Evolutionary conservation across 176 grass and related monocot genomes (phyloP).

Genomic region (Carex kokanica): DNA sequence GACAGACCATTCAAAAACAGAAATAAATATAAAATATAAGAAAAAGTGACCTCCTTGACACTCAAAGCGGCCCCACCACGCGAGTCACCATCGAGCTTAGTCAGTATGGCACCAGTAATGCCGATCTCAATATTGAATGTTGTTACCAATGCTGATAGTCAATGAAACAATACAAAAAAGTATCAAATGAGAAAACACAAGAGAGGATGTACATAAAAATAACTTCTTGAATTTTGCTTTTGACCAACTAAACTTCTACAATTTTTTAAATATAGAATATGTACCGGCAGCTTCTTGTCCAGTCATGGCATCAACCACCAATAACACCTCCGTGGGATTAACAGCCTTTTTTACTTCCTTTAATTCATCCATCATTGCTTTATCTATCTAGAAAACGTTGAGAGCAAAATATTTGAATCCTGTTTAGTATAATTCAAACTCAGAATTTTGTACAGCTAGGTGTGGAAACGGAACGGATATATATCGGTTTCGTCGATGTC

Average conservation of each 20-base stretch:
- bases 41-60: constrained; percentile 73
- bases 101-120: constrained; percentile 97
- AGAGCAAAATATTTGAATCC: constrained; percentile 1
- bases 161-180: constrained; percentile 14
- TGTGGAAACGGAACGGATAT: no score
- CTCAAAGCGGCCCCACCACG: constrained; percentile 95
- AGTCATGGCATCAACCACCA: constrained; percentile 99
- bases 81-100: constrained; percentile 94
- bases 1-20: background rate
- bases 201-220: constrained; percentile 5
- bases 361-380: constrained; percentile 94
- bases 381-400: constrained; percentile 62
- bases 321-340: constrained; percentile 88
- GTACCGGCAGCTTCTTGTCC: constrained; percentile 98
- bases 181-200: constrained; percentile 34
- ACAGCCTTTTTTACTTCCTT: constrained; percentile 87
- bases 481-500: no score
- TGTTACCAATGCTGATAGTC: constrained; percentile 70
- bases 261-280: background rate
- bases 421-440: background rate
- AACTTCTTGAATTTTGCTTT: constrained; percentile 8
- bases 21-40: background rate
- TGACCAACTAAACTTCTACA: background rate
- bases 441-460: background rate
- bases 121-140: constrained; percentile 94